A percentile compares a stretch with the other conserved stretches of the same genome.
phyloP scores from a whole-genome alignment of 2,329 filamentous ascomycete genomes.

The Sarocladium strictum region DNA sequence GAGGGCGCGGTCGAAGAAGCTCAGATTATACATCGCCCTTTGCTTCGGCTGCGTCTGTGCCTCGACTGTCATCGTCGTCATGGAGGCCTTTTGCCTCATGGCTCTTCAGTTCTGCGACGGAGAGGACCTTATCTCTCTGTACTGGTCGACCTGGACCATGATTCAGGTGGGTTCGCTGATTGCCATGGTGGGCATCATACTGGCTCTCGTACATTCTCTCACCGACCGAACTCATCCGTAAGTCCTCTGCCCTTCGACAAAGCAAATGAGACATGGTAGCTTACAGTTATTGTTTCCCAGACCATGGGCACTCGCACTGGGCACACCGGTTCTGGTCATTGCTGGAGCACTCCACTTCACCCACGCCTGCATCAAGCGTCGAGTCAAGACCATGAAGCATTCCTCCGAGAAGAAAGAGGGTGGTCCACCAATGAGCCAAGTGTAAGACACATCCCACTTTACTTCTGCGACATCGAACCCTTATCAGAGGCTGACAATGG shows the following conservation, averaged over 20 bases:
- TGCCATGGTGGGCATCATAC: slow-evolving; percentile 50
- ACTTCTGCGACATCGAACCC: slow-evolving; percentile 6
- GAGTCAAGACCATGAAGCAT: slow-evolving; percentile 26
- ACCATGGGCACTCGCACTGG: slow-evolving; percentile 53
- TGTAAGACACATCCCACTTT: slow-evolving; percentile 25
- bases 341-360: slow-evolving; percentile 46
- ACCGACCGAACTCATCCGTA: slow-evolving; percentile 45
- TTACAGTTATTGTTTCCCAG: slow-evolving; percentile 18
- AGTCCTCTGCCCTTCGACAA: slow-evolving; percentile 18
- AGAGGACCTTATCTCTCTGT: slow-evolving; percentile 53
- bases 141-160: slow-evolving; percentile 58
- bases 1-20: slow-evolving; percentile 26
- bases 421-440: slow-evolving; percentile 36
- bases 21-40: slow-evolving; percentile 36
- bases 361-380: slow-evolving; percentile 31
- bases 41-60: slow-evolving; percentile 38
- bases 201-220: slow-evolving; percentile 45
- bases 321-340: slow-evolving; percentile 54
- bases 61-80: slow-evolving; percentile 39
- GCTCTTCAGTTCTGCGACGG: slow-evolving; percentile 54
- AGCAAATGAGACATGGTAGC: background rate
- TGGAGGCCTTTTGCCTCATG: slow-evolving; percentile 49
- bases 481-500: slow-evolving; percentile 10
- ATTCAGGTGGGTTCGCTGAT: slow-evolving; percentile 53
- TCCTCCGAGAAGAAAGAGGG: slow-evolving; percentile 18